phyloP scores from a whole-genome alignment of 768 basidiomycete genomes.

The Trichaptum fuscoviolaceum region DNA sequence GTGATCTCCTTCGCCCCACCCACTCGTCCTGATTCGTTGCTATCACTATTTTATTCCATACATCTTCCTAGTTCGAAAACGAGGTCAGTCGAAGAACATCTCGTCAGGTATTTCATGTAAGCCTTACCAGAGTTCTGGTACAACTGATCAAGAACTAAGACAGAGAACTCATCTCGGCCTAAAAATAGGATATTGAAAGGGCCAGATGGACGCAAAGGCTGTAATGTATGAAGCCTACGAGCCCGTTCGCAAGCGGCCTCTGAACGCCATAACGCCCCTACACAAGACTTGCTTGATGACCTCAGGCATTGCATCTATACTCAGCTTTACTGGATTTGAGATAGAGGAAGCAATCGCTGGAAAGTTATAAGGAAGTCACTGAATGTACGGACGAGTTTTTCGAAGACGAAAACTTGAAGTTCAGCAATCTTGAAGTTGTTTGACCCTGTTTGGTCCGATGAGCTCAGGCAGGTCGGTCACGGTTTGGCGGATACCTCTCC shows the following conservation, averaged over 20 bases:
- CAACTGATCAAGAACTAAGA: conserved; percentile 60
- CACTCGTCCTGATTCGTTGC: conserved; percentile 68
- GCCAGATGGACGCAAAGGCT: conserved; percentile 12
- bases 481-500: no score
- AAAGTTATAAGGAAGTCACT: no score
- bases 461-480: no score
- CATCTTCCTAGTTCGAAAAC: conserved; percentile 40
- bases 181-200: conserved; percentile 79
- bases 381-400: neutral
- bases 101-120: neutral
- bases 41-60: conserved; percentile 66
- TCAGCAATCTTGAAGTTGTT: no score
- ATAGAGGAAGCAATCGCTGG: neutral
- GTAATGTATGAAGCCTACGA: neutral
- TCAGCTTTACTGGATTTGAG: neutral
- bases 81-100: neutral
- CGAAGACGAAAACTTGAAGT: no score
- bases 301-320: neutral
- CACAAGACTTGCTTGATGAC: neutral
- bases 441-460: no score
- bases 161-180: conserved; percentile 88
- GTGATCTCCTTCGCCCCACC: conserved; percentile 56
- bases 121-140: conserved; percentile 54
- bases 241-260: neutral
- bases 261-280: neutral